Base-by-base conservation (phyloP, 1,284 basidiomycete genomes). In the Leccinum cinnamomeum region DNA sequence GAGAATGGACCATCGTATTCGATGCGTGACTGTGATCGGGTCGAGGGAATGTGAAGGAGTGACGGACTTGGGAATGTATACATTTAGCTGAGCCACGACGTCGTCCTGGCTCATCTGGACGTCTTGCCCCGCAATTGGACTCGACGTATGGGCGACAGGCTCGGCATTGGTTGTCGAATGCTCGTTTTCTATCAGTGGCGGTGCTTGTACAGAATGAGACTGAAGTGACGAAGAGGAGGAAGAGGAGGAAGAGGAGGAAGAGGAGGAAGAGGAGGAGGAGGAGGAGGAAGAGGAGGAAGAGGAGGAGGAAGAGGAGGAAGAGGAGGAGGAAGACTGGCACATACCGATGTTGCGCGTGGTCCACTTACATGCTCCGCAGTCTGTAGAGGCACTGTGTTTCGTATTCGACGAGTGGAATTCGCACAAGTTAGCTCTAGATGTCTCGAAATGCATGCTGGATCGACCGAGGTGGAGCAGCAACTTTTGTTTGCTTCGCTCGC, bases 21-120 rank as follows among this genome's bases (percentile, higher is more conserved):
- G 87, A 77, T 97, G 92, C 6, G 80, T 82, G 25, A 94, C 81
- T 51, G 80, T 79, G 58, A 94, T 87, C 1, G 94, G 94, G 75
- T 89, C 86, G 25, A 89, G 74, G 16, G 79, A 65, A 68, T 95
- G 90, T 6, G 88, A 85, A 0, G 83, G 88, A 60, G 79, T 90
- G 3, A 85, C 79, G 60, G 78, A 82, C 4, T 75, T 68, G 0
- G 85, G 86, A 23, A 89, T 75, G 18, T 71, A 71, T 23, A 88
- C 68, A 53, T 76, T 73, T 18, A 87, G 69, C 23, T 77, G 79
- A 5, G 82, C 79, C 51, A 82, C 79, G 16, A 85, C 70, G 63
- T 89, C 86, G 14, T 75, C 72, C 30, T 73, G 72, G 20, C 76
- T 74, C 11, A 72, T 62, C 16, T 73, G 72, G 5, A 68, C 48